Evolutionary conservation across 2,329 filamentous ascomycete genomes (phyloP), one percentile per base, ranked within the genome.

Genomic region (Phialocephala subalpina): DNA sequence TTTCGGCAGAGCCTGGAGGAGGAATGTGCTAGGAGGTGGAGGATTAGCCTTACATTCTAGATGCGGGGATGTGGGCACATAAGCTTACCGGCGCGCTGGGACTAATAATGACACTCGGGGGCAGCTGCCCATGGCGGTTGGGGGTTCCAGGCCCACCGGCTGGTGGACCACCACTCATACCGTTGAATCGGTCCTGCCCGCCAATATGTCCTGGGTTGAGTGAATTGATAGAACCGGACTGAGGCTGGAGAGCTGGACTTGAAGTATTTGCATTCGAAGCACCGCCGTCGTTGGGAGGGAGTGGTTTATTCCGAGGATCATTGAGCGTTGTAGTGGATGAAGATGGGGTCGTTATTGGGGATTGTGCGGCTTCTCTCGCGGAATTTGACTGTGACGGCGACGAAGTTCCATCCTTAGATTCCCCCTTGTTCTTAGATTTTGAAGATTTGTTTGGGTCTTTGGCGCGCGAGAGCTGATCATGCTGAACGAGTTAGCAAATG

Each of bases 81-180:
- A 67, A 71, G 82, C 91, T 84, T 86, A 96, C 93, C 73, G 94
- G 94, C 79, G 93, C 92, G 77, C 95, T 98, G 62, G 94, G 94
- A 80, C 94, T 97, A 79, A 98, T 96, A 72, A 97, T 88, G 67
- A 98, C 94, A 75, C 93, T 97, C 25, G 95, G 95, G 53, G 93
- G 90, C 66, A 93, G 83, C 67, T 84, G 81, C 36, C 86, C 86
- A 73, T 87, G 83, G 76, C 91, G 86, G 73, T 83, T 86, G 38
- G 90, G 87, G 45, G 90, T 91, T 69, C 82, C 86, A 65, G 80
- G 79, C 52, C 67, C 71, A 72, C 87, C 84, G 79, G 79, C 75
- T 72, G 79, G 79, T 68, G 79, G 77, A 53, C 72, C 74, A 65
- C 77, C 77, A 66, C 75, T 76, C 61, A 79, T 71, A 67, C 72